phyloP scores from a whole-genome alignment of 2,329 filamentous ascomycete species.

The Stagonosporopsis tanaceti region DNA sequence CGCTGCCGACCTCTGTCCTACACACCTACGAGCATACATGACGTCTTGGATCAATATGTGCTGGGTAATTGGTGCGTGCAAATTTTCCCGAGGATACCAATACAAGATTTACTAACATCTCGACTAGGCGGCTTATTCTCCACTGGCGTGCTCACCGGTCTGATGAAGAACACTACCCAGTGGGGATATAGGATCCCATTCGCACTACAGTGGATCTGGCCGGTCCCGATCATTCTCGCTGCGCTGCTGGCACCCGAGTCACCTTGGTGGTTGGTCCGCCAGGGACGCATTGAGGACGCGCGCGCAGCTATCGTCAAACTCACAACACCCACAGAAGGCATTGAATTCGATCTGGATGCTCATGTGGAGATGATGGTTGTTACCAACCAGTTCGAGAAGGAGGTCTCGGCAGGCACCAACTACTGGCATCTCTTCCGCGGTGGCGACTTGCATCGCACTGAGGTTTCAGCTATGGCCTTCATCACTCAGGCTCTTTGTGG shows the following conservation, averaged over 20 bases:
- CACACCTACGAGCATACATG: constrained; percentile 65
- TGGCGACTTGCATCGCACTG: constrained; percentile 78
- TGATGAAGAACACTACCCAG: constrained; percentile 68
- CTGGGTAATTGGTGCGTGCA: constrained; percentile 66
- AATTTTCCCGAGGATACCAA: not conserved
- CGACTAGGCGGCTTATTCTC: constrained; percentile 63
- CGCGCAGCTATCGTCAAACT: constrained; percentile 69
- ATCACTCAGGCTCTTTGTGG: constrained; percentile 51
- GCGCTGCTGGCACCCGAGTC: constrained; percentile 73
- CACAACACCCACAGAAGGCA: constrained; percentile 56
- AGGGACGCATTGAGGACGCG: constrained; percentile 68
- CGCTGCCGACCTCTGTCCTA: constrained; percentile 66
- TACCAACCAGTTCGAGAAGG: constrained; percentile 78
- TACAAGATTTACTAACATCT: not conserved
- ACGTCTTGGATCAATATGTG: constrained; percentile 75
- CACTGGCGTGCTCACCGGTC: constrained; percentile 71
- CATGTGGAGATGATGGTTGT: constrained; percentile 90
- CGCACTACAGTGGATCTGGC: constrained; percentile 78
- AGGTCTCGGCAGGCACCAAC: constrained; percentile 69
- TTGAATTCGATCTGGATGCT: constrained; percentile 49
- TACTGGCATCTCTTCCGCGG: constrained; percentile 86
- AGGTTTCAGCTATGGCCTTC: constrained; percentile 63
- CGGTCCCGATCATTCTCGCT: constrained; percentile 69
- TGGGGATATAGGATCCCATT: constrained; percentile 71
- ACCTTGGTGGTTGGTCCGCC: constrained; percentile 53